Evolutionary conservation across 1,284 basidiomycete genomes (phyloP).

Genomic region (Apiotrichum siamense): DNA sequence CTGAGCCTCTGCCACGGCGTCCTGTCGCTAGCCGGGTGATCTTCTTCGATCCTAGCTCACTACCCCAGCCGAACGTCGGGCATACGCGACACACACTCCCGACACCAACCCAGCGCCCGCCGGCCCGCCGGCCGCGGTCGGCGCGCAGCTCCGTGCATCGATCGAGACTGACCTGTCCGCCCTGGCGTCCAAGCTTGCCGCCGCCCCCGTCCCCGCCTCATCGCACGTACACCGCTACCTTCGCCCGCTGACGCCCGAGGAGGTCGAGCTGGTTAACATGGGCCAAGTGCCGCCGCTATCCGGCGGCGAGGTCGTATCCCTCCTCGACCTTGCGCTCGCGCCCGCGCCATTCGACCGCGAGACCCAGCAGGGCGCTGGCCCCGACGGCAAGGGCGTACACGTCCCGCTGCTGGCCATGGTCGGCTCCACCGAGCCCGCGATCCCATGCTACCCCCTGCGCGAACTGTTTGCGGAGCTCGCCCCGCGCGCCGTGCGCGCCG

Average conservation of each 20-base stretch:
- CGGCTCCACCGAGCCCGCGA: conserved; percentile 7
- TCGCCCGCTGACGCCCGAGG: conserved; percentile 8
- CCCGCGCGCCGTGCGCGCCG: background rate
- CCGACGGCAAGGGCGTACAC: conserved; percentile 11
- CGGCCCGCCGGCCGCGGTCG: conserved; percentile 1
- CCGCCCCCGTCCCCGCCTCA: background rate
- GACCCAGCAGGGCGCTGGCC: background rate
- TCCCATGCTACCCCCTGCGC: conserved; percentile 16
- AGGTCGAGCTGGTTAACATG: conserved; percentile 16
- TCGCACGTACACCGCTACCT: background rate
- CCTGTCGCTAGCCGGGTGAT: too few relatives aligned
- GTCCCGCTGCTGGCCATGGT: conserved; percentile 13
- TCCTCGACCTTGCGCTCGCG: conserved; percentile 11
- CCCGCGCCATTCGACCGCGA: background rate
- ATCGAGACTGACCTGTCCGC: conserved; percentile 6
- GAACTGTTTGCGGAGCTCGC: conserved; percentile 8
- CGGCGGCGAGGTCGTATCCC: conserved; percentile 8
- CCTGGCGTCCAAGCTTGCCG: background rate
- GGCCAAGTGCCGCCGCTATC: conserved; percentile 11
- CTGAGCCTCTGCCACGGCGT: too few relatives aligned
- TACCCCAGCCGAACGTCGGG: background rate
- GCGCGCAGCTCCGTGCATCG: conserved; percentile 3
- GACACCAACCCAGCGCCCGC: background rate
- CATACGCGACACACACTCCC: background rate
- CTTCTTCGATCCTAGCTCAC: too few relatives aligned